Base-by-base conservation (phyloP, 495 filamentous ascomycete species). In the Annulohypoxylon bovei region DNA sequence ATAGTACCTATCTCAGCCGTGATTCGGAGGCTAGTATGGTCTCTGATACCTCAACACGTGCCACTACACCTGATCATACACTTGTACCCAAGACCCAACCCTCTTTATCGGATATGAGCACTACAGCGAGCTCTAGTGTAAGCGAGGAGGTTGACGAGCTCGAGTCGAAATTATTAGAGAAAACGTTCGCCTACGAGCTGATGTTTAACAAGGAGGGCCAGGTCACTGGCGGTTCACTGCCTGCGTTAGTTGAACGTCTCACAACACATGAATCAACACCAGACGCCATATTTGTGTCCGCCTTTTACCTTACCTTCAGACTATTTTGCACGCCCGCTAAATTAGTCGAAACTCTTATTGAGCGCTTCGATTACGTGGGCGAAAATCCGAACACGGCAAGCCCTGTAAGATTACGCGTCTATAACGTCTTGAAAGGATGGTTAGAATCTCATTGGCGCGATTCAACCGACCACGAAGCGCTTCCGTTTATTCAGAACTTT, bases 341-440 rank as follows among this genome's bases (percentile, higher is more conserved):
- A 33, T 88, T 98, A 62, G 93, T 93, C 3, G 85, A 93, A 74
- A 87, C 90, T 0, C 85, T 99, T 4, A 89, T 95, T 42, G 91
- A 95, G 42, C 89, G 96, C 22, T 99, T 97, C 78, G 91, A 98
- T 64, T 96, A 97, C 72, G 91, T 97, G 59, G 91, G 86, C 5
- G 91, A 96, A 44, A 90, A 88, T 30, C 87, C 89, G 9, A 84
- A 87, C 47, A 88, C 92, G 18, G 90, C 92, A 7, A 85, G 82
- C 3, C 93, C 94, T 0, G 94, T 98, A 18, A 90, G 94, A 33
- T 83, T 98, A 33, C 88, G 96, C 14, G 93, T 98, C 0, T 98
- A 97, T 83, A 98, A 99, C 76, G 89, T 94, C 39, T 92, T 98
- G 83, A 99, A 99, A 79, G 90, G 91, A 30, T 99, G 96, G 96